Conservation (phyloP, 2,329 filamentous ascomycete species). For the Nemania abortiva region DNA sequence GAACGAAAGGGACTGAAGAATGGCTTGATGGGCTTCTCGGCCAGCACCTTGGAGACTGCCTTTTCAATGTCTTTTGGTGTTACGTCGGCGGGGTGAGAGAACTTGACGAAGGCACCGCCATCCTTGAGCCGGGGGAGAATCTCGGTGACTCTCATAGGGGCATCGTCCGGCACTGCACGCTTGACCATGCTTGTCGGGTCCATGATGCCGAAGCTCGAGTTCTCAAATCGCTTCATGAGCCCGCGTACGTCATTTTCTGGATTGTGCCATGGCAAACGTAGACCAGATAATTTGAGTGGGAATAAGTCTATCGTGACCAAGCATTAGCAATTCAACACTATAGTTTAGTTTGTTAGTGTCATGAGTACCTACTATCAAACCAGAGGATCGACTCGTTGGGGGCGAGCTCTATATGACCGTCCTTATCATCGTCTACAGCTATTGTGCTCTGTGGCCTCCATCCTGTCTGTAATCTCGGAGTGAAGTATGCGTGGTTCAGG, state of each 20-base stretch:
- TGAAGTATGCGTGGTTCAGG: slow-evolving; percentile 38
- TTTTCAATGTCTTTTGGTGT: slow-evolving; percentile 68
- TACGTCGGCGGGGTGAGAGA: slow-evolving; percentile 53
- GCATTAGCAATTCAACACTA: slow-evolving; percentile 7
- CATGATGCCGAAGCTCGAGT: slow-evolving; percentile 61
- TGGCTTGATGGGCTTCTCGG: slow-evolving; percentile 79
- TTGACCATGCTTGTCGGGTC: slow-evolving; percentile 68
- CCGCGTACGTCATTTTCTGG: slow-evolving; percentile 62
- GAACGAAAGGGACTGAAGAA: slow-evolving; percentile 89
- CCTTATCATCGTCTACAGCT: slow-evolving; percentile 70
- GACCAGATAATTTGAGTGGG: slow-evolving; percentile 74
- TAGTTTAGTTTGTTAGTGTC: slow-evolving; percentile 14
- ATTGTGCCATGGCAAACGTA: slow-evolving; percentile 61
- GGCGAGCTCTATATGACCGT: slow-evolving; percentile 83
- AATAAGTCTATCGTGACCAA: slow-evolving; percentile 75
- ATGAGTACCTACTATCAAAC: slow-evolving; percentile 79
- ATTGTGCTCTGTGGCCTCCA: slow-evolving; percentile 49
- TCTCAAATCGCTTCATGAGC: slow-evolving; percentile 65
- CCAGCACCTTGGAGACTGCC: slow-evolving; percentile 71
- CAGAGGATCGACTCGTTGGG: slow-evolving; percentile 87
- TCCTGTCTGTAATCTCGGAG: slow-evolving; percentile 40
- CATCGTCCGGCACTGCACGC: slow-evolving; percentile 71
- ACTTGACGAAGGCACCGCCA: slow-evolving; percentile 88
- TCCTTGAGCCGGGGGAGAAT: slow-evolving; percentile 89
- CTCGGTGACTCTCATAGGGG: slow-evolving; percentile 79